Base-by-base conservation (phyloP, 2,329 filamentous ascomycete genomes). In the Drechslerella stenobrocha region DNA sequence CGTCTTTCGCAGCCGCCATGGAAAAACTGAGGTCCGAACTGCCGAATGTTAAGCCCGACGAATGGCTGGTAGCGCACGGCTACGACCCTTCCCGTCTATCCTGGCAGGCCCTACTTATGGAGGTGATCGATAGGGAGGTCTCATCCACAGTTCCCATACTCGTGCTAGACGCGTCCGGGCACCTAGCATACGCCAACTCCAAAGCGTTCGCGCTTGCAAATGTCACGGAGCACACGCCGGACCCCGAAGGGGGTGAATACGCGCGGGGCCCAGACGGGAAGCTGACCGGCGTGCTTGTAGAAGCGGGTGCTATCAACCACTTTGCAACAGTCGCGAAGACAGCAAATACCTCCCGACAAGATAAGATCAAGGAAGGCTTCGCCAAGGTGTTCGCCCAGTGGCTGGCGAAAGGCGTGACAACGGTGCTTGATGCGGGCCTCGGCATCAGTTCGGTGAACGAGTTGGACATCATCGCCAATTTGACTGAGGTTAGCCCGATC, bases 121-220 rank as follows among this genome's bases (percentile, higher is more conserved):
- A 60, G 9, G 55, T 51, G 15, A 35, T 67, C 5, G 63, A 67
- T 22, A 37, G 42, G 2, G 20, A 66, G 18, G 53, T 67, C 7
- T 67, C 61, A 3, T 59, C 55, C 3, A 67, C 44, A 3, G 50
- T 59, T 11, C 63, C 63, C 0, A 32, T 67, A 1, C 7, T 67
- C 4, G 40, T 67, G 1, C 42, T 67, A 11, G 60, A 67, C 23
- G 63, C 63, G 3, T 67, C 63, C 2, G 63, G 63, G 9, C 63
- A 67, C 22, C 26, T 67, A 8, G 63, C 55, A 13, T 67, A 67
- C n/a, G 63, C 42, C 15, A 67, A 67, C 18, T 50, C 18, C n/a
- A 34, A 52, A 20, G 63, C 63, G 2, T 60, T 67, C 37, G 5
- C 37, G 3, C 15, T 40, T 20, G 63, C 46, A 24, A 45, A 40